Evolutionary conservation across 192 early-diverging fungal genomes (phyloP).

Genomic region (Linnemannia elongata): DNA sequence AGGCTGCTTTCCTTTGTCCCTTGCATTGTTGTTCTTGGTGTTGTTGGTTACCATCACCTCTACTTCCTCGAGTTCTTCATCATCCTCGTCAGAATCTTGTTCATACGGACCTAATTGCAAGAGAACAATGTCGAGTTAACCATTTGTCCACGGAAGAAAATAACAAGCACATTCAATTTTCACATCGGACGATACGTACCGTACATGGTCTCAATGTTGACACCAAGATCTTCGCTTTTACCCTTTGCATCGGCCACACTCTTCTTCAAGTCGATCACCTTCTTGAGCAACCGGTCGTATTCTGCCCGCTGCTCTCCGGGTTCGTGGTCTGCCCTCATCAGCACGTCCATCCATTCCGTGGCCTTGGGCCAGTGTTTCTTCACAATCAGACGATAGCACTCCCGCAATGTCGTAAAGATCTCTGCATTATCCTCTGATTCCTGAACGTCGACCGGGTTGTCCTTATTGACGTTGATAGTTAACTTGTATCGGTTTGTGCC

Average conservation of each 20-base stretch:
- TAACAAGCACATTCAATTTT: not conserved
- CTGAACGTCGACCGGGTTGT: slow-evolving; percentile 61
- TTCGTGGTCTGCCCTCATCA: slow-evolving; percentile 57
- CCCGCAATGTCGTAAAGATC: slow-evolving; percentile 68
- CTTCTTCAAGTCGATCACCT: slow-evolving; percentile 56
- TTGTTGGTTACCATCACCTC: slow-evolving; percentile 29
- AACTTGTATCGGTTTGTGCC: slow-evolving; percentile 72
- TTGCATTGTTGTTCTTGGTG: slow-evolving; percentile 26
- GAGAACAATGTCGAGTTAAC: not conserved
- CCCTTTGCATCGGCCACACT: slow-evolving; percentile 52
- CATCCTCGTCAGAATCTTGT: slow-evolving; percentile 54
- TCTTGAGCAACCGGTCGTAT: slow-evolving; percentile 55
- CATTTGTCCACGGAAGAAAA: not conserved
- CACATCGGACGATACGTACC: not conserved
- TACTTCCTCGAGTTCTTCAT: slow-evolving; percentile 62
- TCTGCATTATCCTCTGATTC: slow-evolving; percentile 69
- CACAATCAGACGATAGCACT: slow-evolving; percentile 61
- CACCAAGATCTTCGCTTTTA: slow-evolving; percentile 58
- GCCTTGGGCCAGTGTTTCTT: slow-evolving; percentile 60
- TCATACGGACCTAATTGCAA: slow-evolving; percentile 30
- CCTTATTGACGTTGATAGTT: slow-evolving; percentile 66
- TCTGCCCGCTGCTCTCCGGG: slow-evolving; percentile 50
- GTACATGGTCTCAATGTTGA: slow-evolving; percentile 53
- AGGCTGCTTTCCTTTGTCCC: slow-evolving; percentile 32
- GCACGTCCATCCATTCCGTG: slow-evolving; percentile 62